Conservation (phyloP, 1,284 basidiomycete species). For the Peniophora sp. region DNA sequence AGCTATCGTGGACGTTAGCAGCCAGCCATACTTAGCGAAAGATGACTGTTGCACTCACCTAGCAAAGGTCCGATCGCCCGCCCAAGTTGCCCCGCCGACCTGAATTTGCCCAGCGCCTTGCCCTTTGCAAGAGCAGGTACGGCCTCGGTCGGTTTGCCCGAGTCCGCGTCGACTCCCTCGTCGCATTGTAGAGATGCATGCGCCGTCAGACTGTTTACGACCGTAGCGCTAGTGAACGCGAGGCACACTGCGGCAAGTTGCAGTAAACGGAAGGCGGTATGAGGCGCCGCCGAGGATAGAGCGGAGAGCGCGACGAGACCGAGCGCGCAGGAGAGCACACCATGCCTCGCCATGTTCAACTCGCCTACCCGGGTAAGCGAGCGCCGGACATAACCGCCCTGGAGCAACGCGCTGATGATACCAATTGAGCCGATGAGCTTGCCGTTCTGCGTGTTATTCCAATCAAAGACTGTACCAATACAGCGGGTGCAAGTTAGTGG, state of each 20-base stretch:
- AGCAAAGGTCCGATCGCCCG: constrained; percentile 83
- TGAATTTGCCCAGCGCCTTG: constrained; percentile 76
- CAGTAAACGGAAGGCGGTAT: constrained; percentile 50
- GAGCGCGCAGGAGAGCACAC: constrained; percentile 62
- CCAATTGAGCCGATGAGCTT: constrained; percentile 83
- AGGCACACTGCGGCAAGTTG: constrained; percentile 73
- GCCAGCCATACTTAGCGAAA: not conserved
- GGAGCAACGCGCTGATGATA: constrained; percentile 77
- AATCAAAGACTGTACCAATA: constrained; percentile 63
- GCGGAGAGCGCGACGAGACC: constrained; percentile 64
- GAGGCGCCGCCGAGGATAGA: constrained; percentile 46
- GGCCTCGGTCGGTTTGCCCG: constrained; percentile 44
- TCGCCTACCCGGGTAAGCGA: constrained; percentile 66
- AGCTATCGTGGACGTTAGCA: constrained; percentile 32
- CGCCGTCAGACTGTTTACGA: constrained; percentile 84
- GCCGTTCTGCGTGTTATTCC: constrained; percentile 86
- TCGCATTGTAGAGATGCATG: constrained; percentile 84
- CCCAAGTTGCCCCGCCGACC: constrained; percentile 84
- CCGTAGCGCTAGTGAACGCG: constrained; percentile 87
- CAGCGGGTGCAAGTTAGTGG: constrained; percentile 1
- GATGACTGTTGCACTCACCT: constrained; percentile 53
- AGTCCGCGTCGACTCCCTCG: constrained; percentile 48
- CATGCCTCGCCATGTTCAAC: constrained; percentile 69
- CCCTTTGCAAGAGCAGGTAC: constrained; percentile 73
- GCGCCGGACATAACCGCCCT: constrained; percentile 86